These are phyloP conservation scores for Achaetomium macrosporum DNA, from an alignment of 2,329 filamentous ascomycete species.

Conservation along the genomic window DNA sequence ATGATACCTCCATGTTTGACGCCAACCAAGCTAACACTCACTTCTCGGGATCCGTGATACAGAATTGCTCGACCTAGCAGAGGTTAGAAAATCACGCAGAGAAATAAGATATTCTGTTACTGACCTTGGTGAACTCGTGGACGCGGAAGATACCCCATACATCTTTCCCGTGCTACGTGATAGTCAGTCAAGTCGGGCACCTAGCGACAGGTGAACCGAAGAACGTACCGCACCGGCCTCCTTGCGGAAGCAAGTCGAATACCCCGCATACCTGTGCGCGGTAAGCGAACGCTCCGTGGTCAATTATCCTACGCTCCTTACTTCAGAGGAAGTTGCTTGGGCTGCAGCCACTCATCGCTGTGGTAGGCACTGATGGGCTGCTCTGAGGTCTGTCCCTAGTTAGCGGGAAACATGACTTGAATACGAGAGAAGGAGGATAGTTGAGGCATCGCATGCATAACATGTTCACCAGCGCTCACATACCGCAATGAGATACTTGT, in stretches of 20 bases:
- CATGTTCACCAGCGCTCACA: neutral
- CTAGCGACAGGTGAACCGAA: too few species aligned
- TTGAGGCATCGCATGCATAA: neutral
- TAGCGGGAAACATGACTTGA: neutral
- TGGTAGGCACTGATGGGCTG: conserved; percentile 93
- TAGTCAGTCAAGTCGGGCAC: neutral
- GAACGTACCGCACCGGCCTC: conserved; percentile 61
- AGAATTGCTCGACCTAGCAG: conserved; percentile 61
- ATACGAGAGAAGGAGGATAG: neutral
- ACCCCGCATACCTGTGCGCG: conserved; percentile 65
- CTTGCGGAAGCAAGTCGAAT: conserved; percentile 91
- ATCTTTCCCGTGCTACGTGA: conserved; percentile 54
- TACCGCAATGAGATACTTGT: conserved; percentile 68
- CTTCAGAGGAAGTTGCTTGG: conserved; percentile 77
- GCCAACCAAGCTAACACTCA: conserved; percentile 50
- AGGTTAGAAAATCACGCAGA: conserved; percentile 32
- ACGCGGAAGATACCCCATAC: conserved; percentile 98
- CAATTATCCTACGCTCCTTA: neutral
- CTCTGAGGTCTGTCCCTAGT: conserved; percentile 58
- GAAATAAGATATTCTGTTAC: neutral
- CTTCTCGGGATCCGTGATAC: conserved; percentile 36
- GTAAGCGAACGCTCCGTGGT: neutral
- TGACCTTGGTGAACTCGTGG: conserved; percentile 91
- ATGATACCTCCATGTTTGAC: neutral
- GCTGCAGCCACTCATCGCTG: conserved; percentile 85